Conservation (phyloP, 208 protist species). For the Trypanosoma conorhini region DNA sequence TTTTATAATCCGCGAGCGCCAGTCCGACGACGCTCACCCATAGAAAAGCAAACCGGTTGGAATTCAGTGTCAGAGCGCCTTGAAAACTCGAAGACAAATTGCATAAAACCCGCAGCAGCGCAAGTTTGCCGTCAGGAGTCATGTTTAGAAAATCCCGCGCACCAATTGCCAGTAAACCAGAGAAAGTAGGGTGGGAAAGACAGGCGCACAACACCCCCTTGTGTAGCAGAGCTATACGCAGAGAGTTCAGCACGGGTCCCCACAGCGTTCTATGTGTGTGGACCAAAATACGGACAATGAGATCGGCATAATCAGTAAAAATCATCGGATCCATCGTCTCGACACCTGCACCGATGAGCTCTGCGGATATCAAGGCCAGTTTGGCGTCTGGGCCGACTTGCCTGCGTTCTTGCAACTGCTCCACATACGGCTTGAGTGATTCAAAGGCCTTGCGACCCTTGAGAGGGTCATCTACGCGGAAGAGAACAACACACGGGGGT, state of each 20-base stretch:
- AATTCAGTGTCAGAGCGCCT: slow-evolving; percentile 56
- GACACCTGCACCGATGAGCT: slow-evolving; percentile 30
- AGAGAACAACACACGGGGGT: slow-evolving; percentile 52
- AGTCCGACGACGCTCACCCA: slow-evolving; percentile 71
- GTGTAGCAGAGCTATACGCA: slow-evolving; percentile 74
- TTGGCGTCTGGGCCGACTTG: slow-evolving; percentile 23
- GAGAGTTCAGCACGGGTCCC: slow-evolving; percentile 70
- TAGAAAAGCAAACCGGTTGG: slow-evolving; percentile 32
- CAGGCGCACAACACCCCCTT: slow-evolving; percentile 41
- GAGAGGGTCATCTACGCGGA: slow-evolving; percentile 37
- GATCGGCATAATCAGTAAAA: slow-evolving; percentile 48
- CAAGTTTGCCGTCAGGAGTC: slow-evolving; percentile 54
- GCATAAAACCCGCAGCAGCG: slow-evolving; percentile 68
- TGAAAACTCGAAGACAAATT: slow-evolving; percentile 57
- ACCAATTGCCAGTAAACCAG: slow-evolving; percentile 45
- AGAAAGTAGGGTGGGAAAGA: slow-evolving; percentile 50
- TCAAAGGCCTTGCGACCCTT: slow-evolving; percentile 26
- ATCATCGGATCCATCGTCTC: slow-evolving; percentile 40
- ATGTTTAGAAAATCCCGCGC: slow-evolving; percentile 59
- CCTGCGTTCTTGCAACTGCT: slow-evolving; percentile 36
- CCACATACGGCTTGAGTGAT: slow-evolving; percentile 43
- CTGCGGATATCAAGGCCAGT: neutral
- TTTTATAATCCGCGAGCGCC: slow-evolving; percentile 53
- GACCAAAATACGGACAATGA: slow-evolving; percentile 41
- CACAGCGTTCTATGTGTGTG: slow-evolving; percentile 47